Evolutionary conservation across 192 early-diverging fungal species (phyloP), one percentile per base, ranked within the genome.

Genomic region (Umbelopsis sp.): DNA sequence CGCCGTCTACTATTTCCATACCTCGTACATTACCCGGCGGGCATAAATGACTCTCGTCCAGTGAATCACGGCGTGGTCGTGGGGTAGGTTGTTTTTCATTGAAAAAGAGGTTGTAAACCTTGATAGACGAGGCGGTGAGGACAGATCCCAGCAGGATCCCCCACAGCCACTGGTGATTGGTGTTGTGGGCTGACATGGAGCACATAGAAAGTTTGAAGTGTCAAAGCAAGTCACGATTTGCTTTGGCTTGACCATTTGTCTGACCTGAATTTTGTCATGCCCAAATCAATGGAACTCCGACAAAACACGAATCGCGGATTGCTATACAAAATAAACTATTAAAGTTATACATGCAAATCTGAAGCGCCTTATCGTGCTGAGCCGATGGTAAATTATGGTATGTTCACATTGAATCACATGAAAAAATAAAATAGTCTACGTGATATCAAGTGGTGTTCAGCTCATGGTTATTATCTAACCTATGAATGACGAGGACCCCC

Each of bases 1-100:
- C 87, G 0, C 96, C 94, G 22, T 92, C 83, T 1, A 78, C 80
- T 47, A 87, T 80, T 35, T 74, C 72, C 37, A 46, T 49, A 10
- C 69, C 71, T 21, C 67, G 46, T n/a, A 47, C 45, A 48, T 49
- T 49, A 46, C 46, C 46, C 5, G 48, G 46, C 4, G 45, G 45
- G 27, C 48, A 67, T 67, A 27, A 46, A 49, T 46, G 66, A 23
- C 22, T n/a, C 0, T 9, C 21, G 45, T 67, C 48, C 10, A 49
- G 45, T 21, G 66, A 49, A 49, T 67, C 48, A 13, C 66, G 66
- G 7, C 66, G 66, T 6, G n/a, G 46, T 50, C 35, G 67, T 4
- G 37, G 9, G 11, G 18, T 33, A 30, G 21, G 18, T 2, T 61
- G 18, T 37, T 61, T 61, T 4, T 25, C 16, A 11, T 25, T 18